A percentile compares a stretch with the other conserved stretches of the same genome.
These are phyloP conservation scores for Yarrowia keelungensis DNA, from an alignment of 805 yeast genomes.

Conservation along the genomic window DNA sequence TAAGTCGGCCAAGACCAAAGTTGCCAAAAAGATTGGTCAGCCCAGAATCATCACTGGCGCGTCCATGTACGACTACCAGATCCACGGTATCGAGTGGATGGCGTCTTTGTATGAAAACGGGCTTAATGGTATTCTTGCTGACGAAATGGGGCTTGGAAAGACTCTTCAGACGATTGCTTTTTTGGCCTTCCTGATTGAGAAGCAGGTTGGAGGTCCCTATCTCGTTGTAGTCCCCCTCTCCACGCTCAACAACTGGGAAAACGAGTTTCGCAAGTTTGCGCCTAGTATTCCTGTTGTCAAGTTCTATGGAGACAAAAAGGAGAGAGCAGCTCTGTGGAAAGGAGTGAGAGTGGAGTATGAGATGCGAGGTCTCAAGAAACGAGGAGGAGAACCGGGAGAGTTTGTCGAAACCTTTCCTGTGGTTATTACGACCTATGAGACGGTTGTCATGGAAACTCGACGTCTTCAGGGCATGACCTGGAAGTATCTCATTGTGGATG, in stretches of 20 bases:
- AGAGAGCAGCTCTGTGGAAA: conserved; percentile 55
- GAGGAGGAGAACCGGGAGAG: conserved; percentile 43
- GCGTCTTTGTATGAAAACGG: conserved; percentile 91
- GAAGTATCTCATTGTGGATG: conserved; percentile 91
- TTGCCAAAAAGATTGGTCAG: conserved; percentile 51
- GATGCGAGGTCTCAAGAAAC: conserved; percentile 12
- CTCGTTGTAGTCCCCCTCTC: conserved; percentile 94
- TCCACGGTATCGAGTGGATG: conserved; percentile 91
- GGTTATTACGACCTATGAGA: conserved; percentile 82
- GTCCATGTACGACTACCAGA: conserved; percentile 77
- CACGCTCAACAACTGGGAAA: conserved; percentile 84
- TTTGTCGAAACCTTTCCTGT: conserved; percentile 53
- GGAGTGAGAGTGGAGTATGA: conserved; percentile 2
- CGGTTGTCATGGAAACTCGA: conserved; percentile 70
- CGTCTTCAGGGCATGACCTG: conserved; percentile 63
- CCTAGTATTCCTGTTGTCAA: conserved; percentile 66
- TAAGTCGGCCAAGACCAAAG: background rate
- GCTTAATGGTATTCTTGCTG: conserved; percentile 91
- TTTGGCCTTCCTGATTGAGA: conserved; percentile 79
- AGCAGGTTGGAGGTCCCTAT: conserved; percentile 90
- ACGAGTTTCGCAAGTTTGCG: conserved; percentile 74
- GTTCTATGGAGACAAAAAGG: conserved; percentile 68
- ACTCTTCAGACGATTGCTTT: conserved; percentile 88
- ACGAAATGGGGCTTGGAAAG: conserved; percentile 97
- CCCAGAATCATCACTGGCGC: conserved; percentile 66